A percentile compares a stretch with the other conserved stretches of the same genome.
Conservation (phyloP, 2,329 filamentous ascomycete genomes). For the Ophiostoma himal-ulmi region DNA sequence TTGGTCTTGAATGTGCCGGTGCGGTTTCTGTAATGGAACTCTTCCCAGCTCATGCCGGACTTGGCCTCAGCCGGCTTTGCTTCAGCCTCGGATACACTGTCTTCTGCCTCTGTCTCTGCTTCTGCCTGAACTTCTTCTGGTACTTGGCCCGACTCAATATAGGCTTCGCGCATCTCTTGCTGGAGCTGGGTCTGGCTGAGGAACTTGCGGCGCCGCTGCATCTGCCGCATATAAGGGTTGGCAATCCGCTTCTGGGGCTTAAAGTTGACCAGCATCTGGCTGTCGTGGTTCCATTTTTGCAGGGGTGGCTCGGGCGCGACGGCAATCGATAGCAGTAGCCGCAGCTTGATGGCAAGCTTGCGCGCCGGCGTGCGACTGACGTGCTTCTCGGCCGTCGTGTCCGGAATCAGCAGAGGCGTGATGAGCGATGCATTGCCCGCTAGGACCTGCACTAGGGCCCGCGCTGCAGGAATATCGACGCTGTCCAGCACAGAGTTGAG, state of each 20-base stretch:
- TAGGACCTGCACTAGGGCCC: slow-evolving; percentile 34
- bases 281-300: neutral
- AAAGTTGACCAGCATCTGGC: slow-evolving; percentile 10
- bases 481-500: slow-evolving; percentile 40
- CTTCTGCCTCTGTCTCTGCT: neutral
- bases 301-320: slow-evolving; percentile 14
- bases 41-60: slow-evolving; percentile 10
- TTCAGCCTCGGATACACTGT: no score
- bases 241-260: slow-evolving; percentile 2
- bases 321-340: slow-evolving; percentile 22
- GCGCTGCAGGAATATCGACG: slow-evolving; percentile 36
- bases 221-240: neutral
- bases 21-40: slow-evolving; percentile 3
- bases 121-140: neutral
- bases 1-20: neutral
- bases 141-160: neutral
- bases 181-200: neutral
- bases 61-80: neutral
- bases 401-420: slow-evolving; percentile 21
- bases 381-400: neutral
- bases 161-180: neutral
- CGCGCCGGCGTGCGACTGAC: neutral
- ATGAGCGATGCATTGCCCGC: slow-evolving; percentile 29
- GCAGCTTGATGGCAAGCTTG: slow-evolving; percentile 23
- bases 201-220: neutral